A percentile compares a stretch with the other conserved stretches of the same genome.
Evolutionary conservation across 371 early-diverging fungal genomes (phyloP).

Genomic region (Apophysomyces elegans): DNA sequence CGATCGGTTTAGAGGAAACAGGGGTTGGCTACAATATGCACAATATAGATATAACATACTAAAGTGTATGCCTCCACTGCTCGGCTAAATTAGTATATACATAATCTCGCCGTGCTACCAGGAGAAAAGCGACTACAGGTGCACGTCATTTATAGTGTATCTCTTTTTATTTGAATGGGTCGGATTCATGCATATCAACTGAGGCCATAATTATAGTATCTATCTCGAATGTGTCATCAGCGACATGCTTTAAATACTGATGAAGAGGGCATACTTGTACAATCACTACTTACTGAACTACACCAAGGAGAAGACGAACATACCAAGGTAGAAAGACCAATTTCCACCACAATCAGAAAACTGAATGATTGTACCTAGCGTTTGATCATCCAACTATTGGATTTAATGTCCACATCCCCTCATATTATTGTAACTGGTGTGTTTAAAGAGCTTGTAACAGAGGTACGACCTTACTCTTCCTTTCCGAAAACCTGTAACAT

Average conservation of each 20-base stretch:
- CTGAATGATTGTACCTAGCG: background rate
- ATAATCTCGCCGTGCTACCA: background rate
- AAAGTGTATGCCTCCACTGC: background rate
- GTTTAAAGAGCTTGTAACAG: slow-evolving; percentile 14
- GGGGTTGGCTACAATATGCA: too few relatives aligned
- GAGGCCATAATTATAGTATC: background rate
- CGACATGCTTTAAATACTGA: background rate
- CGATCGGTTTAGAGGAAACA: too few relatives aligned
- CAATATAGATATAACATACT: too few relatives aligned
- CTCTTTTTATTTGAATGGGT: background rate
- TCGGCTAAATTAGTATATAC: background rate
- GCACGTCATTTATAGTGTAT: background rate
- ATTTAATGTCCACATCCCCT: background rate
- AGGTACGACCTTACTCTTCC: slow-evolving; percentile 18
- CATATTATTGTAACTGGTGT: background rate
- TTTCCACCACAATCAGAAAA: background rate
- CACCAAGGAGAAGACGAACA: background rate
- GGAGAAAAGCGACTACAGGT: slow-evolving; percentile 4
- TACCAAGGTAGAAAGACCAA: background rate
- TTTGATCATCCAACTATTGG: background rate
- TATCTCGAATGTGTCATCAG: background rate
- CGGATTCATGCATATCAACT: background rate
- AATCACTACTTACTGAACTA: background rate
- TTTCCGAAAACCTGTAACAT: too few relatives aligned
- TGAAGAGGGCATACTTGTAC: background rate